These are phyloP conservation scores for Babesia microti DNA, from an alignment of 169 alveolate species.

Conservation along the genomic window DNA sequence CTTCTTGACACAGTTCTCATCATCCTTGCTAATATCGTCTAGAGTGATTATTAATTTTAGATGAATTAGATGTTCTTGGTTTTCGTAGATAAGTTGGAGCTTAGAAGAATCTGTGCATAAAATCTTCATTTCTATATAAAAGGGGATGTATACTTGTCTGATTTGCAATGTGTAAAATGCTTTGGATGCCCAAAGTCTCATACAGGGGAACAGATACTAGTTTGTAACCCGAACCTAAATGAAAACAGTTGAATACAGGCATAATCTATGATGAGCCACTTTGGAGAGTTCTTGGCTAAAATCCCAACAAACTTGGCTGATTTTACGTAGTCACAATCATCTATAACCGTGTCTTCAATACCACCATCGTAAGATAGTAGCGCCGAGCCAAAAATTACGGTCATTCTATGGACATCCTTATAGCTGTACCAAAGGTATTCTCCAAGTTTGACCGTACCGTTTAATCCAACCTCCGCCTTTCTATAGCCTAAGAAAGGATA, in stretches of 20 bases:
- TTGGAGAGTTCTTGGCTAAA: constrained; percentile 58
- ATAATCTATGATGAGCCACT: constrained; percentile 55
- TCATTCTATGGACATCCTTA: constrained; percentile 11
- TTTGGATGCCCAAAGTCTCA: constrained; percentile 58
- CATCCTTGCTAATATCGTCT: constrained; percentile 30
- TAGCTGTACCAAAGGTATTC: constrained; percentile 20
- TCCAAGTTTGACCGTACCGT: constrained; percentile 24
- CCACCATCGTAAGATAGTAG: constrained; percentile 13
- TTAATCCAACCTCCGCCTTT: constrained; percentile 7
- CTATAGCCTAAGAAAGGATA: constrained; percentile 20
- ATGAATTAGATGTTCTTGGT: constrained; percentile 16
- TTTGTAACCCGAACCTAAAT: constrained; percentile 38
- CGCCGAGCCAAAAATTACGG: constrained; percentile 33
- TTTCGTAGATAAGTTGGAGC: constrained; percentile 16
- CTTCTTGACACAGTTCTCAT: constrained; percentile 1
- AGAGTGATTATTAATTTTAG: constrained; percentile 36
- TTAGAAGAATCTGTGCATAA: constrained; percentile 56
- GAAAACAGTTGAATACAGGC: constrained; percentile 17
- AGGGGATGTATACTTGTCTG: constrained; percentile 25
- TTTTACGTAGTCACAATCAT: constrained; percentile 10
- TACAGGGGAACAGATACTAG: constrained; percentile 57
- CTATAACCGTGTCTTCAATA: constrained; percentile 6
- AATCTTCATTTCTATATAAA: constrained; percentile 31
- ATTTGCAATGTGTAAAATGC: constrained; percentile 18
- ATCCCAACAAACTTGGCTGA: constrained; percentile 50